Conservation (phyloP, 73 alveolate genomes). For the Effrenium voratum region DNA sequence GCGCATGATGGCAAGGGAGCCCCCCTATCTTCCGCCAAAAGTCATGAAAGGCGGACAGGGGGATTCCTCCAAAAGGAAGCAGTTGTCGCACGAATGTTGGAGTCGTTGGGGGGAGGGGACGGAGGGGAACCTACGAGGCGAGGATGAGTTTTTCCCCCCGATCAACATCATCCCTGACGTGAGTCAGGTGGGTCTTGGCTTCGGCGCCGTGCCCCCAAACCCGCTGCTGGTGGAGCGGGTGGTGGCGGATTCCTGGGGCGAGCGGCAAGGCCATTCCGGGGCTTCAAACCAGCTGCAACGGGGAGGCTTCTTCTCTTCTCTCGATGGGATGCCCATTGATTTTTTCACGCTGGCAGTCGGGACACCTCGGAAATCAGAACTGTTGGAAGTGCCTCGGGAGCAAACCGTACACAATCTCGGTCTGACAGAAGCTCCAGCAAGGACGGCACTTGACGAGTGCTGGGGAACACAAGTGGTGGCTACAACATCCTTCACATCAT, state of each 20-base stretch:
- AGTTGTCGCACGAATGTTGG: background rate
- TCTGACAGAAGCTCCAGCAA: background rate
- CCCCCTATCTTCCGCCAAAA: background rate
- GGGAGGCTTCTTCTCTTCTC: background rate
- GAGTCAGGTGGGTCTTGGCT: background rate
- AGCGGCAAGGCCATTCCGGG: background rate
- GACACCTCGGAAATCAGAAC: background rate
- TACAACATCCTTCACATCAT: background rate
- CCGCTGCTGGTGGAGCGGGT: slow-evolving; percentile 5
- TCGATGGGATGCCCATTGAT: background rate
- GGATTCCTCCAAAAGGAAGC: background rate
- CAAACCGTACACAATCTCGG: background rate
- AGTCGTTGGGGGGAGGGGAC: background rate
- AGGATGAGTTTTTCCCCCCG: background rate
- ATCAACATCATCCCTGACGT: background rate
- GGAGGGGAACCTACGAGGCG: background rate
- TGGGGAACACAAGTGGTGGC: background rate
- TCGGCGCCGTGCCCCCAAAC: slow-evolving; percentile 6
- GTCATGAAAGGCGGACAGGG: background rate
- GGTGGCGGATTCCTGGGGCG: slow-evolving; percentile 1
- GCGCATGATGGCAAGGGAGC: background rate
- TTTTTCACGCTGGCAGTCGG: background rate
- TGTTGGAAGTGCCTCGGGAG: background rate
- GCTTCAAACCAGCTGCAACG: background rate
- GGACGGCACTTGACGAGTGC: background rate